These are phyloP conservation scores for Scorias spongiosa DNA, from an alignment of 2,329 filamentous ascomycete genomes.

Conservation along the genomic window DNA sequence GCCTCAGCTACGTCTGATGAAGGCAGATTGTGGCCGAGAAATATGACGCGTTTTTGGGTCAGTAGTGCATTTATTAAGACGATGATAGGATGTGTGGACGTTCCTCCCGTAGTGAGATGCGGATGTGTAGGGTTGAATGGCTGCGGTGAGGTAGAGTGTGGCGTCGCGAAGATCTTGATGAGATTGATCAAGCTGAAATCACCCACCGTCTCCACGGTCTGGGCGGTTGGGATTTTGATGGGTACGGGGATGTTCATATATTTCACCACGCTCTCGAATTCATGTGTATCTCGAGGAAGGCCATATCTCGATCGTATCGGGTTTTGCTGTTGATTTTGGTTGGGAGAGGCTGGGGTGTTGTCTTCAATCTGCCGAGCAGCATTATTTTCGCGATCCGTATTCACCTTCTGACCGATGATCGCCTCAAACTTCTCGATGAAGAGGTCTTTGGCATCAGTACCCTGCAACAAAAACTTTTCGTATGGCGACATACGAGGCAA, in stretches of 20 bases:
- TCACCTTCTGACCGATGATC: slow-evolving; percentile 70
- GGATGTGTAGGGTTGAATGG: slow-evolving; percentile 67
- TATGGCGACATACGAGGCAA: slow-evolving; percentile 75
- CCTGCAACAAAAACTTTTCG: slow-evolving; percentile 73
- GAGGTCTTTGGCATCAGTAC: slow-evolving; percentile 85
- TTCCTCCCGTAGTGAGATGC: slow-evolving; percentile 83
- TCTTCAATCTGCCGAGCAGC: slow-evolving; percentile 10
- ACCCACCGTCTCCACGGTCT: slow-evolving; percentile 89
- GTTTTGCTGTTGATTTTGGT: slow-evolving; percentile 27
- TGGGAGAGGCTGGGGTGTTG: slow-evolving; percentile 26
- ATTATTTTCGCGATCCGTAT: slow-evolving; percentile 31
- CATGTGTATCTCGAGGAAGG: slow-evolving; percentile 85
- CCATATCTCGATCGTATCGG: slow-evolving; percentile 39
- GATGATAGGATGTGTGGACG: slow-evolving; percentile 83
- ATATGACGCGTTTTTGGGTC: slow-evolving; percentile 92
- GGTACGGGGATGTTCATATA: slow-evolving; percentile 96
- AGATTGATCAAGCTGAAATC: slow-evolving; percentile 97
- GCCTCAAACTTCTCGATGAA: slow-evolving; percentile 96
- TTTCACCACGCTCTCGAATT: slow-evolving; percentile 88
- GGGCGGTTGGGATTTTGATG: slow-evolving; percentile 85
- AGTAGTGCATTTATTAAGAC: slow-evolving; percentile 87
- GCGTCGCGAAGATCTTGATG: slow-evolving; percentile 80
- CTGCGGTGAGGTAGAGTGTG: slow-evolving; percentile 69
- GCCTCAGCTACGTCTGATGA: slow-evolving; percentile 94
- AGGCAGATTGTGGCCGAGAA: slow-evolving; percentile 85